Evolutionary conservation across 495 filamentous ascomycete genomes (phyloP).

Genomic region (Aspergillus leporis): DNA sequence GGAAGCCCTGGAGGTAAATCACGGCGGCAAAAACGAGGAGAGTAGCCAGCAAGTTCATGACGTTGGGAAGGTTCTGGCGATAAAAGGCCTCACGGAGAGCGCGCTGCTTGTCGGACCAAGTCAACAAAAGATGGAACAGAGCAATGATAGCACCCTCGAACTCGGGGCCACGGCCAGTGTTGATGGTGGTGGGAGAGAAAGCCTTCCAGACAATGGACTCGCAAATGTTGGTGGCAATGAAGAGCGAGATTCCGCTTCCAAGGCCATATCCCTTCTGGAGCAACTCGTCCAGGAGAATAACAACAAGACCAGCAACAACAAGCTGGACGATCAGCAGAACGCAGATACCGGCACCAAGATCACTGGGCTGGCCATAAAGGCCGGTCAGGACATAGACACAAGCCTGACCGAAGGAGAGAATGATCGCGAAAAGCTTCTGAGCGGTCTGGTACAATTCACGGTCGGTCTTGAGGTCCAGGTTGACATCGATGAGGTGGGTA

Average conservation of each 20-base stretch:
- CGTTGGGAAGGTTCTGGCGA: constrained; percentile 98
- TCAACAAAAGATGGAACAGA: constrained; percentile 95
- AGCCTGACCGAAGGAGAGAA: constrained; percentile 94
- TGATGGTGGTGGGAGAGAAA: constrained; percentile 98
- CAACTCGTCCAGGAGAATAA: constrained; percentile 98
- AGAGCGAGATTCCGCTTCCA: constrained; percentile 96
- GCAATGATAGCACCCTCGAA: constrained; percentile 99
- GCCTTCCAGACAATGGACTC: constrained; percentile 99
- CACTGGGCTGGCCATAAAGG: constrained; percentile 93
- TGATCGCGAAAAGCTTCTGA: constrained; percentile 99
- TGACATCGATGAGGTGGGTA: constrained; percentile 99
- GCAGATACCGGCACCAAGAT: constrained; percentile 96
- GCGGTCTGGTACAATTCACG: constrained; percentile 99
- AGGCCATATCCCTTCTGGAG: constrained; percentile 99
- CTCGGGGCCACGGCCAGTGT: constrained; percentile 97
- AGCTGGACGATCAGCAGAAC: constrained; percentile 96
- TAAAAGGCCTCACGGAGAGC: constrained; percentile 98
- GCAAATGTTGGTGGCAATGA: constrained; percentile 99
- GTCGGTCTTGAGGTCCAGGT: constrained; percentile 98
- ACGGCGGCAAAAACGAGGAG: constrained; percentile 92
- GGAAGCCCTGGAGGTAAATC: constrained; percentile 99
- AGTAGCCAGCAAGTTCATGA: constrained; percentile 97
- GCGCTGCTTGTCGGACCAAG: constrained; percentile 97
- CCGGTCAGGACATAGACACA: constrained; percentile 97
- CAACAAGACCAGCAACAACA: constrained; percentile 93